Base-by-base conservation (phyloP, 805 yeast genomes). In the Wickerhamiella dianesei region DNA sequence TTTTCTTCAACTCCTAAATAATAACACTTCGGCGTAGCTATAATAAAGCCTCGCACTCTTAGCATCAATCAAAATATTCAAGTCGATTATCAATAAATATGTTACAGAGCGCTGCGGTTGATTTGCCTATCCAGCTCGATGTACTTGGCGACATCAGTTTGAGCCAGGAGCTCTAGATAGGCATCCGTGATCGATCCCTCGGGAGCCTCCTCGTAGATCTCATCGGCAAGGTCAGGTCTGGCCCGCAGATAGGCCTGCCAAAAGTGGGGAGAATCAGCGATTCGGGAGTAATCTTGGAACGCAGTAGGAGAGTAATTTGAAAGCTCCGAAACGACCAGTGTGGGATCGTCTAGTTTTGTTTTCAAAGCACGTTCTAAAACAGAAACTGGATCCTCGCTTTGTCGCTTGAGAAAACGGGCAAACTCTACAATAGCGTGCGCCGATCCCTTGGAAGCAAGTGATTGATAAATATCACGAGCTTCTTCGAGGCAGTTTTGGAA, bases 401-500 rank as follows among this genome's bases (percentile, higher is more conserved):
- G 36, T 8, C 53, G 46, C 2, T 40, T 35, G n/a, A 48, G 36
- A 35, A 43, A 50, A 36, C 39, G 47, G 12, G 44, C 20, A 18
- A 20, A 40, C n/a, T 48, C 47, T 4, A 44, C 44, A 4, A 35
- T n/a, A 3, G 14, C 48, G 13, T 18, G 19, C 3, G 41, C 41
- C 6, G 47, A 45, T 2, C 40, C 29, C 19, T 21, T 37, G 14
- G 8, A 8, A 9, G 17, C 19, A 25, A 25, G 32, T 5, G 40
- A 8, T 35, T 48, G 48, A 40, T 56, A 63, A 18, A 57, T n/a
- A 13, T 37, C 44, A 2, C 58, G 39, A 1, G 66, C 64, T 13
- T 43, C 54, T 2, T 50, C 57, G 13, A 46, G 41, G 4, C 54
- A 51, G 12, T 56, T 56, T 16, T 48, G 47, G 35, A 36, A 40